These are phyloP conservation scores for Cardamine resedifolia DNA, from an alignment of 345 rosid species.

Conservation along the genomic window DNA sequence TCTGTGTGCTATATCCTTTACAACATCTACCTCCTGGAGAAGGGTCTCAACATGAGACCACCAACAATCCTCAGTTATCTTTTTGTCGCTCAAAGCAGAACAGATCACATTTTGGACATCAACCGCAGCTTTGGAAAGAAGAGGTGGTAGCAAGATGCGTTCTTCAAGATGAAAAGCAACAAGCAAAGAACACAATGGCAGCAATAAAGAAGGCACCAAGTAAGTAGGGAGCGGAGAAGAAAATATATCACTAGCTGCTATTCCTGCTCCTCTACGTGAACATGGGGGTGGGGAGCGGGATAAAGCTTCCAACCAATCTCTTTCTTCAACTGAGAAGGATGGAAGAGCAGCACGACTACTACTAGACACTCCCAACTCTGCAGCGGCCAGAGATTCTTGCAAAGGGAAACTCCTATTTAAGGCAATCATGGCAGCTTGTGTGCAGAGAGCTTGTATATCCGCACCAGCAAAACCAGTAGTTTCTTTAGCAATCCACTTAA, in stretches of 20 bases:
- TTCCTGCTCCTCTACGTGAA: constrained; percentile 93
- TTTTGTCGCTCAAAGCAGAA: constrained; percentile 56
- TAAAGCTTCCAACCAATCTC: constrained; percentile 96
- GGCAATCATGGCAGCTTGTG: constrained; percentile 87
- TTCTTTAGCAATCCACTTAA: constrained; percentile 79
- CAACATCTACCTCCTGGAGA: constrained; percentile 63
- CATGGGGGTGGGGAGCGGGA: constrained; percentile 91
- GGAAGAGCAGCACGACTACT: constrained; percentile 75
- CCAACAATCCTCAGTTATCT: constrained; percentile 59
- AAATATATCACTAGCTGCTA: constrained; percentile 71
- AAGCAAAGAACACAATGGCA: constrained; percentile 67
- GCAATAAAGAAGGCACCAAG: constrained; percentile 75
- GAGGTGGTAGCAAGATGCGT: constrained; percentile 72
- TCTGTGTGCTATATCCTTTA: constrained; percentile 54
- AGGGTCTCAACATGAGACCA: constrained; percentile 57
- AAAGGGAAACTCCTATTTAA: constrained; percentile 93
- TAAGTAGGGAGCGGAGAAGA: constrained; percentile 83
- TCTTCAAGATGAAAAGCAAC: constrained; percentile 79
- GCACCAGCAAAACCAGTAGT: constrained; percentile 98
- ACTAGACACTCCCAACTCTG: constrained; percentile 52
- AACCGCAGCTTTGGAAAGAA: constrained; percentile 61
- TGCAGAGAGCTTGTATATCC: constrained; percentile 96
- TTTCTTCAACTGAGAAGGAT: constrained; percentile 73
- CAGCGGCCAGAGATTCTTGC: constrained; percentile 74
- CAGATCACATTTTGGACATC: constrained; percentile 56